A percentile compares a stretch with the other conserved stretches of the same genome.
phyloP scores from a whole-genome alignment of 176 grass and related monocot genomes.

The Phoenix dactylifera region DNA sequence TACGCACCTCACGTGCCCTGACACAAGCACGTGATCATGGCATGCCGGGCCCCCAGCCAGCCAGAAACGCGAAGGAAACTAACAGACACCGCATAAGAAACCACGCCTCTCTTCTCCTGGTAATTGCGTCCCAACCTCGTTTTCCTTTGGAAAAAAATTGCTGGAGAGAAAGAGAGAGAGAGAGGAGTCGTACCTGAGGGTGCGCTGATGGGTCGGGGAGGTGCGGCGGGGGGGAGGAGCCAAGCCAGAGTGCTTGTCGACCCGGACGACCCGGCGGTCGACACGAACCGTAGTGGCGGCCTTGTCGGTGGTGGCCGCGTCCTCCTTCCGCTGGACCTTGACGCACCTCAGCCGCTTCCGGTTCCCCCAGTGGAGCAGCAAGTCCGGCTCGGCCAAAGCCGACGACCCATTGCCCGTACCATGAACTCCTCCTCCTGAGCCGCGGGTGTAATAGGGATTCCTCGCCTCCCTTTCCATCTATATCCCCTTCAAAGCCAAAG shows the following conservation, averaged over 20 bases:
- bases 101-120: no score
- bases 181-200: constrained; percentile 31
- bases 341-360: constrained; percentile 74
- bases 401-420: constrained; percentile 18
- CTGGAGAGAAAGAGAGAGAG: background rate
- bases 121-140: no score
- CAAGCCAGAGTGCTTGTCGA: background rate
- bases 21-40: no score
- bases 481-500: background rate
- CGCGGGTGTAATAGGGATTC: constrained; percentile 76
- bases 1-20: no score
- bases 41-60: no score
- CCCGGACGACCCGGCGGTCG: background rate
- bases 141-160: no score
- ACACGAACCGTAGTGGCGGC: constrained; percentile 19
- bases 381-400: constrained; percentile 39
- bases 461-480: constrained; percentile 66
- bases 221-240: constrained; percentile 24
- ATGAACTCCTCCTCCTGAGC: constrained; percentile 37
- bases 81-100: no score
- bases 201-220: constrained; percentile 27
- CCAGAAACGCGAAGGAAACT: no score
- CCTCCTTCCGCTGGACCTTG: constrained; percentile 70
- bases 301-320: constrained; percentile 21
- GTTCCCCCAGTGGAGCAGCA: constrained; percentile 84